Base-by-base conservation (phyloP, 2,329 filamentous ascomycete species). In the Xylaria sp. region DNA sequence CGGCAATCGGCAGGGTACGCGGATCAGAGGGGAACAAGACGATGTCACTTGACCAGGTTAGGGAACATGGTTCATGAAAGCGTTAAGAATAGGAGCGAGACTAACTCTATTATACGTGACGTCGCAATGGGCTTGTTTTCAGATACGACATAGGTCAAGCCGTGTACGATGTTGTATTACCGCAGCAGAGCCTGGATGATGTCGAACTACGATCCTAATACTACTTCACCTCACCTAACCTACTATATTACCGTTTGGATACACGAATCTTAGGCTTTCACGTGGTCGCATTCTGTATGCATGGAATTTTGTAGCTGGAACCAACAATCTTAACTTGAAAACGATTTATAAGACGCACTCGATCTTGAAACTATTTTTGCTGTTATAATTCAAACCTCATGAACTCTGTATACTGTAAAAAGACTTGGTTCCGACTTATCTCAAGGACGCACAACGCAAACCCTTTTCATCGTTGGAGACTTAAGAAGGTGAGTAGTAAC, bases 151-250 rank as follows among this genome's bases (percentile, higher is more conserved):
- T 59, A 59, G 53, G 59, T 18, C 5, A 53, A 18, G 43, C 59
- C 64, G 59, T 25, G 59, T 52, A 53, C 45, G 25, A 66, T 59
- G 53, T 66, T 52, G 63, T 62, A 66, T 62, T 50, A 41, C 52
- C 50, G 63, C 58, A 50, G 63, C 57, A 32, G 10, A 18, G 20
- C 20, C 32, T 12, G 23, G 23, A 18, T 23, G 39, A 20, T 23
- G 18, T 52, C 25, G 18, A 46, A n/a, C 25, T 15, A 20, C 34
- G 39, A 39, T 56, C 57, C 39, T 39, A 34, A 55, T 60, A 48
- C 63, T 30, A 65, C 57, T 46, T 25, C 20, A n/a, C 41, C 12
- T 10, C 20, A 64, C 62, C 25, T 15, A 36, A 36, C n/a, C 30
- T 45, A 43, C n/a, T 30, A 15, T 25, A 32, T 13, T 25, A 30